Percentiles rank a stretch among this genome's conserved stretches.
These are phyloP conservation scores for Paramecium tetraurelia DNA, from an alignment of 73 alveolate species.

Conservation along the genomic window DNA sequence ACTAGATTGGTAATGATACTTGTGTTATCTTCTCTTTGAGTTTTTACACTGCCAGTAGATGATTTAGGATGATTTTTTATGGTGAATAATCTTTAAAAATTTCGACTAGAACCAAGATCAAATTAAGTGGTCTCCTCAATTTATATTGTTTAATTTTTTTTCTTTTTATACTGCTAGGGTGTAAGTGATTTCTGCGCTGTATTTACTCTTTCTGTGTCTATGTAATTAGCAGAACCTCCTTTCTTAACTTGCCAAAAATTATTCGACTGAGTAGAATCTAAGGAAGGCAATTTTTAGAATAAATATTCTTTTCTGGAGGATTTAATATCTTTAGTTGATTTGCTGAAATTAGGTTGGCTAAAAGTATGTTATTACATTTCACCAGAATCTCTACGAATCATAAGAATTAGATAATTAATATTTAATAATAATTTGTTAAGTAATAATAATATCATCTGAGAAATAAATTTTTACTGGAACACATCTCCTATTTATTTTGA, in stretches of 20 bases:
- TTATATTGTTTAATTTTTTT: not conserved
- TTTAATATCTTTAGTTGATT: not conserved
- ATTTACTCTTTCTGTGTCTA: not conserved
- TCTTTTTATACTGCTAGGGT: not conserved
- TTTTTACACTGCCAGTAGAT: not conserved
- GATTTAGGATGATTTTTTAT: not conserved
- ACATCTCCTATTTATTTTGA: not conserved
- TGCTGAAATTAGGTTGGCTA: not conserved
- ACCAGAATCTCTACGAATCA: not conserved
- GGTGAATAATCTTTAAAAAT: not conserved
- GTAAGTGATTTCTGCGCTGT: not conserved
- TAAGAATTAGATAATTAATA: not conserved
- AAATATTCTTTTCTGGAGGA: not conserved
- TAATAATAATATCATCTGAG: not conserved
- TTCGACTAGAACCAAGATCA: not conserved
- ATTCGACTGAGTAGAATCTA: not conserved
- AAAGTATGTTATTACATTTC: not conserved
- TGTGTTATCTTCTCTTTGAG: not conserved
- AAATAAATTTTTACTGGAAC: slow-evolving; percentile 8
- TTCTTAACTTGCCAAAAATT: not conserved
- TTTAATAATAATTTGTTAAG: not conserved
- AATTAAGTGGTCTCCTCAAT: not conserved
- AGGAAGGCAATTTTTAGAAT: not conserved
- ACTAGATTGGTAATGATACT: not conserved
- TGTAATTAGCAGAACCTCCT: not conserved